Percentiles rank a stretch among this genome's conserved stretches.
Evolutionary conservation across 371 early-diverging fungal genomes (phyloP).

Genomic region (Zopfochytrium polystomum): DNA sequence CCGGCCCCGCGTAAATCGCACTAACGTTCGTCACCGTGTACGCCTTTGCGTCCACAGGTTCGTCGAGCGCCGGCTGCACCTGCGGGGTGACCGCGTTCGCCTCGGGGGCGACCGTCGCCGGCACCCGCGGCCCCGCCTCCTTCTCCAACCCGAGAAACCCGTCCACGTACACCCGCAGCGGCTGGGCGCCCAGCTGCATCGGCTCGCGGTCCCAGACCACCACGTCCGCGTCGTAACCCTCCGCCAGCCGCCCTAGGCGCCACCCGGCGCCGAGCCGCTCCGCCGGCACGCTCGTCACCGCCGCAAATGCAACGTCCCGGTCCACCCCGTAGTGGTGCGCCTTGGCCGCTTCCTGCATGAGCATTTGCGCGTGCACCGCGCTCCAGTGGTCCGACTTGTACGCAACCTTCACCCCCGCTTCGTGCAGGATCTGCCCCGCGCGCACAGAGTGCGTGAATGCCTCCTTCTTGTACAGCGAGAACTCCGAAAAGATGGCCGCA

Average conservation of each 20-base stretch:
- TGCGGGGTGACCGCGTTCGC: background rate
- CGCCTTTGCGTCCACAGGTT: background rate
- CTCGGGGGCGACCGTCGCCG: background rate
- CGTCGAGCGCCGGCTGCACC: background rate
- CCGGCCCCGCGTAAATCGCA: constrained; percentile 23
- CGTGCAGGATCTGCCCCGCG: constrained; percentile 60
- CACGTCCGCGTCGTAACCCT: constrained; percentile 80
- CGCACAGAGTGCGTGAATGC: constrained; percentile 67
- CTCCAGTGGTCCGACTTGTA: constrained; percentile 84
- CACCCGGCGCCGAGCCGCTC: constrained; percentile 65
- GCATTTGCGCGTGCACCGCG: constrained; percentile 65
- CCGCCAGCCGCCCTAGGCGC: constrained; percentile 66
- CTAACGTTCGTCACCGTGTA: constrained; percentile 27
- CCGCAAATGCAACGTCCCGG: constrained; percentile 59
- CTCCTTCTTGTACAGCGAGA: constrained; percentile 72
- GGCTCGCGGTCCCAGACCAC: constrained; percentile 61
- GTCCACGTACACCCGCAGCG: constrained; percentile 71
- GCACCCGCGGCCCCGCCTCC: constrained; percentile 2
- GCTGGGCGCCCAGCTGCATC: constrained; percentile 69
- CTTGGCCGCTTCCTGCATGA: constrained; percentile 75
- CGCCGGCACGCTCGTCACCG: constrained; percentile 75
- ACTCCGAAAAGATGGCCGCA: constrained; percentile 63
- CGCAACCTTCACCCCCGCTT: constrained; percentile 74
- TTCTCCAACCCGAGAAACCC: constrained; percentile 49
- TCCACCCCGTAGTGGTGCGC: constrained; percentile 75